phyloP scores from a whole-genome alignment of 1,284 basidiomycete genomes.

The Moesziomyces antarcticus region DNA sequence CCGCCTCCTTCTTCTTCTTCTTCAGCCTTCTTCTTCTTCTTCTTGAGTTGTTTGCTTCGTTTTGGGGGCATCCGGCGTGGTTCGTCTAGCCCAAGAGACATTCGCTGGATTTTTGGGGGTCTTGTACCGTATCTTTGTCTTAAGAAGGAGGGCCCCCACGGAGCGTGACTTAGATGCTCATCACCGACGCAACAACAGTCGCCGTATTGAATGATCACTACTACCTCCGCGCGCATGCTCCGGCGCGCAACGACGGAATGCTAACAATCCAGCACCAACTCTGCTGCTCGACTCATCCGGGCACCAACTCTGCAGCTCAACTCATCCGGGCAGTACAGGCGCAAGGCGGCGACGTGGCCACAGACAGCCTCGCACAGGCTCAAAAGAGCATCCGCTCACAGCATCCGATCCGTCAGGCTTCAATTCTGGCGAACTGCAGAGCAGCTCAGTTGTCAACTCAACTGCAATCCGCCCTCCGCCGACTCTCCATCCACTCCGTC shows the following conservation, averaged over 20 bases:
- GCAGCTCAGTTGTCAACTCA: slow-evolving; percentile 8
- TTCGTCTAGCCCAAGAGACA: too few relatives aligned
- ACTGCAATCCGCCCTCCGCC: too few relatives aligned
- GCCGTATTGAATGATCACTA: too few relatives aligned
- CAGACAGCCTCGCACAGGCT: slow-evolving; percentile 21
- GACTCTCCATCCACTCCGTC: neutral
- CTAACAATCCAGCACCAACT: neutral
- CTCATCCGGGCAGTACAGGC: slow-evolving; percentile 8
- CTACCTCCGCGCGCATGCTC: slow-evolving; percentile 15
- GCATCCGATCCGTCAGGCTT: slow-evolving; percentile 2
- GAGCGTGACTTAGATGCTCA: too few relatives aligned
- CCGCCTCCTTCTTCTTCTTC: too few relatives aligned
- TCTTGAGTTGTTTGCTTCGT: too few relatives aligned
- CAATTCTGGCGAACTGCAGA: slow-evolving; percentile 21
- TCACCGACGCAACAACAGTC: too few relatives aligned
- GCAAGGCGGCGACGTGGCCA: slow-evolving; percentile 13
- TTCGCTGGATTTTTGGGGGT: too few relatives aligned
- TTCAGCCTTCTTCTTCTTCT: too few relatives aligned
- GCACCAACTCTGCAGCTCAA: neutral
- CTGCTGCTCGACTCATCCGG: slow-evolving; percentile 4
- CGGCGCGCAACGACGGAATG: neutral
- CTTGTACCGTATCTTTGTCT: too few relatives aligned
- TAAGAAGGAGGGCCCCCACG: too few relatives aligned
- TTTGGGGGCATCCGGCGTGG: too few relatives aligned
- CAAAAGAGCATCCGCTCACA: slow-evolving; percentile 7